Evolutionary conservation across 768 basidiomycete genomes (phyloP).

Genomic region (Boletales sp.): DNA sequence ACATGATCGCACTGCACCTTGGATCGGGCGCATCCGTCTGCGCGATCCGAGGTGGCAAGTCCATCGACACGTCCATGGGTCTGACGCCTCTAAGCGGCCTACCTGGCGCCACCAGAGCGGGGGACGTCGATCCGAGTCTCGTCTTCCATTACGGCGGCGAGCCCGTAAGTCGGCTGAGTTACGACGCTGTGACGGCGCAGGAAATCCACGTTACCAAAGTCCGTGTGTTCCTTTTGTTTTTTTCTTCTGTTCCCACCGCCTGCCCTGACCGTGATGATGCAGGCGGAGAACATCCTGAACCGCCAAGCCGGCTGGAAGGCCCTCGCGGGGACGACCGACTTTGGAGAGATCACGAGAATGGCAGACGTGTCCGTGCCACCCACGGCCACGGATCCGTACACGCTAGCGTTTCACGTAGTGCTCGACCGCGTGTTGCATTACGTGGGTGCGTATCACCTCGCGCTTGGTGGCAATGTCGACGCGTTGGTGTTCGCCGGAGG

Average conservation of each 20-base stretch:
- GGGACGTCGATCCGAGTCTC: slow-evolving; percentile 78
- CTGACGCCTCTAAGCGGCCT: slow-evolving; percentile 86
- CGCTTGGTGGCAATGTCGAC: slow-evolving; percentile 64
- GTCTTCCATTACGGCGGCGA: slow-evolving; percentile 77
- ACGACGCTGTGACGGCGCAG: slow-evolving; percentile 44
- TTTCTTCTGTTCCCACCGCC: neutral
- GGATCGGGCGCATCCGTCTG: slow-evolving; percentile 90
- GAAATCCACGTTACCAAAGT: slow-evolving; percentile 55
- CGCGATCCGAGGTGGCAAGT: slow-evolving; percentile 67
- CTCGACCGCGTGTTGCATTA: slow-evolving; percentile 72
- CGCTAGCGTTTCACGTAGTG: slow-evolving; percentile 76
- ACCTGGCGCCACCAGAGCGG: slow-evolving; percentile 85
- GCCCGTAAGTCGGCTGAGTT: slow-evolving; percentile 45
- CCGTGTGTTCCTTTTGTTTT: neutral
- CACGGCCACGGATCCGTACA: slow-evolving; percentile 35
- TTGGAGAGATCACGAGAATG: slow-evolving; percentile 58
- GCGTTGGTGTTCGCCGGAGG: slow-evolving; percentile 86
- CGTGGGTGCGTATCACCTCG: slow-evolving; percentile 72
- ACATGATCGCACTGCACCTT: slow-evolving; percentile 81
- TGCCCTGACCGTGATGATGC: slow-evolving; percentile 3
- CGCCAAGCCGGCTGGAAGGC: slow-evolving; percentile 76
- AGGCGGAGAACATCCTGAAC: slow-evolving; percentile 75
- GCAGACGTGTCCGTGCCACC: slow-evolving; percentile 28
- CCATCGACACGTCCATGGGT: slow-evolving; percentile 89
- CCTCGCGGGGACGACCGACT: slow-evolving; percentile 79